Percentiles rank a stretch among this genome's conserved stretches.
These are phyloP conservation scores for Takakia lepidozioides DNA, from an alignment of 225 moss, liverwort and hornwort genomes.

Conservation along the genomic window DNA sequence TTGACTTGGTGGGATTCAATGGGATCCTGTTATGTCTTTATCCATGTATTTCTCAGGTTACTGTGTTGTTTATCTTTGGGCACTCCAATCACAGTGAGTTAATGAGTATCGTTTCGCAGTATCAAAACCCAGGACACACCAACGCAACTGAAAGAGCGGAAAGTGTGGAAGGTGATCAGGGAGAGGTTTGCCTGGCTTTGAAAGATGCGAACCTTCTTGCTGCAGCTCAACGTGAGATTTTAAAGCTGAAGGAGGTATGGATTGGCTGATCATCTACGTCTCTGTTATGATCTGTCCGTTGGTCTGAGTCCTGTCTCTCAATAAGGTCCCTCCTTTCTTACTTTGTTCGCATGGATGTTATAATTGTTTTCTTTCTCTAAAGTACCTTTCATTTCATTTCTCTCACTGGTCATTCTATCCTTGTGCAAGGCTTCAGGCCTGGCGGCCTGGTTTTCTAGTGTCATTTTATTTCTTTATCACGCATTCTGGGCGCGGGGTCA, in stretches of 20 bases:
- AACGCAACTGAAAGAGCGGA: not conserved
- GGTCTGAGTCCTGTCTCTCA: no score
- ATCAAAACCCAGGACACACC: not conserved
- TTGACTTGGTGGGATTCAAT: not conserved
- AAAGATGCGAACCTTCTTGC: conserved; percentile 23
- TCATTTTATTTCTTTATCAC: no score
- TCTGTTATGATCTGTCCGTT: not conserved
- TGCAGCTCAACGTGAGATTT: conserved; percentile 27
- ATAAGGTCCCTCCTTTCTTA: no score
- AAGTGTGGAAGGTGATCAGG: not conserved
- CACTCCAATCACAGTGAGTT: not conserved
- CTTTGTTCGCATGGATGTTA: no score
- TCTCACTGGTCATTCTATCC: no score
- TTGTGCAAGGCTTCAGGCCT: no score
- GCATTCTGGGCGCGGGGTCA: no score
- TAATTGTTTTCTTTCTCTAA: no score
- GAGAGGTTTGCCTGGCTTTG: not conserved
- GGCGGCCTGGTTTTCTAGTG: no score
- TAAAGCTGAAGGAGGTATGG: conserved; percentile 23
- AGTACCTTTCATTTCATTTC: no score
- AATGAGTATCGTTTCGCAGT: not conserved
- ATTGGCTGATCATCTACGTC: not conserved
- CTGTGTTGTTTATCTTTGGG: no score
- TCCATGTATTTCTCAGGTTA: not conserved
- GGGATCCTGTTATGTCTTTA: not conserved